These are phyloP conservation scores for Leccinum barrowsii DNA, from an alignment of 768 basidiomycete species.

Conservation along the genomic window DNA sequence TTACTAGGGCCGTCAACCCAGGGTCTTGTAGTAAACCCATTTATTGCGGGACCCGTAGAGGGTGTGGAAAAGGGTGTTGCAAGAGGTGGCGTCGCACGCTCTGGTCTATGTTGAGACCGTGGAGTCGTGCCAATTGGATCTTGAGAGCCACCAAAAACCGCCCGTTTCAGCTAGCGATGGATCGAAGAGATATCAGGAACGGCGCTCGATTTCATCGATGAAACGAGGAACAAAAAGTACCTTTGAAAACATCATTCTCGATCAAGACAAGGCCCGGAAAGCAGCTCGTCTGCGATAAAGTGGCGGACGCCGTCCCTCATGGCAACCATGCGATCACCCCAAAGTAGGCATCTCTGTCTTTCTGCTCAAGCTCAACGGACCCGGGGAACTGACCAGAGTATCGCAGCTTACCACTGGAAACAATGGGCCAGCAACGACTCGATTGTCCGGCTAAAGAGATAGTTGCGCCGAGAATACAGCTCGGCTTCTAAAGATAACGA, in stretches of 20 bases:
- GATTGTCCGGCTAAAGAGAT: neutral
- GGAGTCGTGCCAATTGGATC: neutral
- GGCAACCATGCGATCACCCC: neutral
- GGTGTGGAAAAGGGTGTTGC: neutral
- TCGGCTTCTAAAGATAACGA: neutral
- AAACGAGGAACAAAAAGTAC: neutral
- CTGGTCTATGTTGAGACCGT: neutral
- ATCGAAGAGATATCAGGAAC: neutral
- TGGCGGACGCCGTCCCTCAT: neutral
- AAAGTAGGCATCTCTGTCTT: neutral
- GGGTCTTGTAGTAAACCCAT: neutral
- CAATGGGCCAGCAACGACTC: neutral
- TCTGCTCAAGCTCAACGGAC: neutral
- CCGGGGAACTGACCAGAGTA: neutral
- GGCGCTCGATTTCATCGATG: neutral
- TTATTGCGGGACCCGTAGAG: neutral
- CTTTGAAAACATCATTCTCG: neutral
- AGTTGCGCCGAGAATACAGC: neutral
- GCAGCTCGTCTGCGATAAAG: neutral
- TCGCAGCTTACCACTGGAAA: neutral
- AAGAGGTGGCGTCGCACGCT: neutral
- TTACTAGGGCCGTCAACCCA: neutral
- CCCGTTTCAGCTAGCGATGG: neutral
- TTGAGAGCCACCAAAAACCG: neutral
- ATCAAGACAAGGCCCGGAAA: neutral